Base-by-base conservation (phyloP, 805 yeast genomes). In the Ogataea ganodermae region DNA sequence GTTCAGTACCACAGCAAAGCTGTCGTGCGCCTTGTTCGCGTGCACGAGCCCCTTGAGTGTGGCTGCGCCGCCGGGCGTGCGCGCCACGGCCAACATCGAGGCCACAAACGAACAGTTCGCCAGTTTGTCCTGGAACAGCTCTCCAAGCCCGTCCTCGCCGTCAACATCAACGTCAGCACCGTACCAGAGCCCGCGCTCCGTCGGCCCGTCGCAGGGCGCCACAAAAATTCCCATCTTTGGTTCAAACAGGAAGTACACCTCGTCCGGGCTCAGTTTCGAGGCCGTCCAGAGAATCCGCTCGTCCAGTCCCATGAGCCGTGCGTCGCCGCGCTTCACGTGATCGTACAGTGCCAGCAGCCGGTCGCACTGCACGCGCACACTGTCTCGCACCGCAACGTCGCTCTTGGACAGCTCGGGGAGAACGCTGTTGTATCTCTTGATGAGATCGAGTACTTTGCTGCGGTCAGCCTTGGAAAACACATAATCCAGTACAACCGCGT, bases 101-200 rank as follows among this genome's bases (percentile, higher is more conserved):
- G 90, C 81, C 3, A 88, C 87, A 59, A 88, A 80, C 0, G 96
- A 86, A 64, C 96, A 89, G 62, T 88, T 83, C 7, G 80, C 70
- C n/a, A 79, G 58, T 1, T 68, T 51, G 47, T 78, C 83, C 55
- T 81, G 85, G 56, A 69, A 73, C 10, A 80, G 42, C 22, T 66
- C 60, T 1, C 44, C 43, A 13, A 71, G 2, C 6, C 62, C 63
- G 1, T 27, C 18, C 16, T 20, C 27, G 43, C 48, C 46, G 5
- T 24, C 35, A 7, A 53, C 16, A 18, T 42, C 45, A 14, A 55
- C 36, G 3, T n/a, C 31, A 14, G 21, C 31, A 17, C 17, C 23
- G 28, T 17, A 10, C 42, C 44, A 40, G n/a, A 17, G 36, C 36
- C 23, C 36, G 4, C 23, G 36, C 21, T 33, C 23, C 9, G 36